Evolutionary conservation across 352 stramenopile genomes (phyloP).

Genomic region (Phytophthora cactorum): DNA sequence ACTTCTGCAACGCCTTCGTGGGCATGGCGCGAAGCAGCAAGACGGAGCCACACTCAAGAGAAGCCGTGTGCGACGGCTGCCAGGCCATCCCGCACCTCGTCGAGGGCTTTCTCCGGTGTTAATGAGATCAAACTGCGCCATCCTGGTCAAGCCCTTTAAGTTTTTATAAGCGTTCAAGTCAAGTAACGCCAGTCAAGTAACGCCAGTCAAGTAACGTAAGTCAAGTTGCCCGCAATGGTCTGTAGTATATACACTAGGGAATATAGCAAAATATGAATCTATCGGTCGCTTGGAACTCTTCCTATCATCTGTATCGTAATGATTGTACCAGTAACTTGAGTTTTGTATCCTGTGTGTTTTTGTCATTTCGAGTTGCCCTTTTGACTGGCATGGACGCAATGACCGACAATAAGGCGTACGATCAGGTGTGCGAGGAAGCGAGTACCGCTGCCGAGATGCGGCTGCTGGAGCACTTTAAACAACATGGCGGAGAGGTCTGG

Average conservation of each 20-base stretch:
- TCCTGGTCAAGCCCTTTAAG: conserved; percentile 6
- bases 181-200: neutral
- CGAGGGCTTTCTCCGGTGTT: conserved; percentile 45
- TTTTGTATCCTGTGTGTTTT: conserved; percentile 15
- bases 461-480: conserved; percentile 78
- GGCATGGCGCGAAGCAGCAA: conserved; percentile 46
- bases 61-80: conserved; percentile 40
- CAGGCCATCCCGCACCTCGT: conserved; percentile 49
- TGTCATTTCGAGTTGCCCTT: neutral
- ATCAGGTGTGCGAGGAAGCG: conserved; percentile 67
- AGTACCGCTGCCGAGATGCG: conserved; percentile 67
- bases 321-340: conserved; percentile 33
- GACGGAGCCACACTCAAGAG: conserved; percentile 28
- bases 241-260: conserved; percentile 15
- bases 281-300: neutral
- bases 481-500: conserved; percentile 78
- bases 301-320: conserved; percentile 12
- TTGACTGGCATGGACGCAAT: conserved; percentile 20
- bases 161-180: conserved; percentile 21
- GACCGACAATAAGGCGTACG: conserved; percentile 61
- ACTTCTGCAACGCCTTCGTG: conserved; percentile 52
- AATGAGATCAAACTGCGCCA: neutral
- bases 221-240: too few species aligned
- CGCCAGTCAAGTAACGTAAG: neutral
- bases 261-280: conserved; percentile 9